Percentiles rank a stretch among this genome's conserved stretches.
Conservation (phyloP, 148 eudicot genomes). For the Dianthus caryophyllus region DNA sequence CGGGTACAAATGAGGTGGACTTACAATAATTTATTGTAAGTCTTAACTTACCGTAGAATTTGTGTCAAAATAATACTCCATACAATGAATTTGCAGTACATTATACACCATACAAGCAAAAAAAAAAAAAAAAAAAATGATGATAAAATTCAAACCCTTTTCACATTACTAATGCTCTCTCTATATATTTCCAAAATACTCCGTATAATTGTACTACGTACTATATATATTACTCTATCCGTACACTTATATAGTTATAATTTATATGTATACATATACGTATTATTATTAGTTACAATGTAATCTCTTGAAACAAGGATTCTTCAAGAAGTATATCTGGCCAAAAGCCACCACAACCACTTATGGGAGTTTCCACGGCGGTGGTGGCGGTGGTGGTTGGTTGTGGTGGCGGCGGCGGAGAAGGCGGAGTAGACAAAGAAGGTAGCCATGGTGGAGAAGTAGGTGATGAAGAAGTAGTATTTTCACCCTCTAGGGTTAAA, state of each 20-base stretch:
- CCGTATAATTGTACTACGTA: too few species aligned
- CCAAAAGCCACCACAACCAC: slow-evolving; percentile 52
- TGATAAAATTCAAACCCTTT: slow-evolving; percentile 16
- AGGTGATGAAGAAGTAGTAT: slow-evolving; percentile 28
- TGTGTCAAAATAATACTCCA: too few species aligned
- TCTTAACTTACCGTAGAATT: too few species aligned
- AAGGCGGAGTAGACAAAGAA: slow-evolving; percentile 29
- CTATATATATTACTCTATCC: too few species aligned
- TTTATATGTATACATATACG: too few species aligned
- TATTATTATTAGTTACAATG: slow-evolving; percentile 22
- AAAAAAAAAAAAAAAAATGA: neutral
- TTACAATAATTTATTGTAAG: too few species aligned
- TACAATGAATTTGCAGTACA: too few species aligned
- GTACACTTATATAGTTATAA: too few species aligned
- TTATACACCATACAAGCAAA: slow-evolving; percentile 24
- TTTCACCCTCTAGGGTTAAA: slow-evolving; percentile 29
- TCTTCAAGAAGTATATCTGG: slow-evolving; percentile 66
- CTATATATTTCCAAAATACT: too few species aligned
- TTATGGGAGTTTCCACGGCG: slow-evolving; percentile 23
- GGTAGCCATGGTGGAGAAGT: slow-evolving; percentile 51
- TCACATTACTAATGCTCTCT: neutral
- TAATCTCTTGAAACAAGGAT: slow-evolving; percentile 56
- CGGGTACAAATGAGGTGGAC: too few species aligned
- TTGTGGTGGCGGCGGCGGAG: slow-evolving; percentile 24
- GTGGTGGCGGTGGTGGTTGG: slow-evolving; percentile 21